These are phyloP conservation scores for Ligustrum vulgare DNA, from an alignment of 257 asterid genomes.

Conservation along the genomic window DNA sequence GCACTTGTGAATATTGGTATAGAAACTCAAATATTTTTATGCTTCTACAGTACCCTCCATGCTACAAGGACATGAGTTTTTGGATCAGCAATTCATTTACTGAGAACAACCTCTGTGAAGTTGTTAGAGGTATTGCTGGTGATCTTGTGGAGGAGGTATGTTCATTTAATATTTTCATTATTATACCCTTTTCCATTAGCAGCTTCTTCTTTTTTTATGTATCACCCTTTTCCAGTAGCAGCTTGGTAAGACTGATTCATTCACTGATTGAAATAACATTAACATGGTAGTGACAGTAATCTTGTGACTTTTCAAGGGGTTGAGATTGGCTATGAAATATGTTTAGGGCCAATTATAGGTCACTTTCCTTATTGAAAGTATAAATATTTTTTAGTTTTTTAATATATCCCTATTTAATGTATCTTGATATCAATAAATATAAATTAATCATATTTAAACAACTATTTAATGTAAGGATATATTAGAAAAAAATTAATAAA, in stretches of 20 bases:
- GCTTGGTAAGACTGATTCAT: neutral
- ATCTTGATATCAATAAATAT: no score
- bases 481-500: no score
- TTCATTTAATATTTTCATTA: constrained; percentile 13
- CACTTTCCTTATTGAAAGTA: no score
- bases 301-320: neutral
- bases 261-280: neutral
- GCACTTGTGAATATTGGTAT: neutral
- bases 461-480: no score
- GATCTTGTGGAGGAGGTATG: constrained; percentile 93
- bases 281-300: neutral
- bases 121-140: constrained; percentile 82
- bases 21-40: constrained; percentile 5
- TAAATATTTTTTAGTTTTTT: no score
- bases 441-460: no score
- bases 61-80: constrained; percentile 91
- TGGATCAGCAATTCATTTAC: constrained; percentile 86
- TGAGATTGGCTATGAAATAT: neutral
- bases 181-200: neutral
- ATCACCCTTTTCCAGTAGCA: neutral
- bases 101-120: constrained; percentile 87
- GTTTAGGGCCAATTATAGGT: no score
- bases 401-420: no score
- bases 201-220: no score
- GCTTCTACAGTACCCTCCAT: constrained; percentile 79